Evolutionary conservation across 2,329 filamentous ascomycete genomes (phyloP).

Genomic region (Colletotrichum sp.): DNA sequence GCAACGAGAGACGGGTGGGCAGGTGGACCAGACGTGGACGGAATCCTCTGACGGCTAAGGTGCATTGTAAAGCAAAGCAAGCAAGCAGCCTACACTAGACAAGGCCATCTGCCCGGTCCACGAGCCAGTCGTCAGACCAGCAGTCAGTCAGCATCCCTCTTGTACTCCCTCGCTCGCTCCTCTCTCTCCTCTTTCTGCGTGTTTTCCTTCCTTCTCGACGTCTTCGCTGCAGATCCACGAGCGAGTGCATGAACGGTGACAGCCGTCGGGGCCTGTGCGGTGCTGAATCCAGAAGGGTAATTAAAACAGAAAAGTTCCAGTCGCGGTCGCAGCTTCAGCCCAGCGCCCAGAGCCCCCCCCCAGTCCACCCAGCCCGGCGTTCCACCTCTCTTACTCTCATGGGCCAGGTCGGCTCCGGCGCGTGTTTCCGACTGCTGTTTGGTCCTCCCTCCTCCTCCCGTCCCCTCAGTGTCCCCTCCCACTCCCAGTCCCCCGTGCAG

Average conservation of each 20-base stretch:
- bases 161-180: not conserved
- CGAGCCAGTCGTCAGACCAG: not conserved
- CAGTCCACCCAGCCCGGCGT: not conserved
- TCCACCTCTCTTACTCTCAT: not conserved
- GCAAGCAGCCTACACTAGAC: not conserved
- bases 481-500: not conserved
- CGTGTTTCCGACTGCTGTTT: conserved; percentile 22
- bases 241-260: not conserved
- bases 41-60: not conserved
- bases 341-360: not conserved
- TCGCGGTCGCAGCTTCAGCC: not conserved
- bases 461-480: not conserved
- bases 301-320: not conserved
- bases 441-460: not conserved
- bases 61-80: not conserved
- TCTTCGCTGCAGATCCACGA: not conserved
- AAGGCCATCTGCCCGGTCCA: not conserved
- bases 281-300: not conserved
- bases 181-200: not conserved
- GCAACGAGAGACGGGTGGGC: not conserved
- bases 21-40: not conserved
- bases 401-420: conserved; percentile 19
- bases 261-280: not conserved
- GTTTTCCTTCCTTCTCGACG: not conserved
- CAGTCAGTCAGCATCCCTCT: not conserved